Base-by-base conservation (phyloP, 192 early-diverging fungal species). In the Tieghemiomyces parasiticus region DNA sequence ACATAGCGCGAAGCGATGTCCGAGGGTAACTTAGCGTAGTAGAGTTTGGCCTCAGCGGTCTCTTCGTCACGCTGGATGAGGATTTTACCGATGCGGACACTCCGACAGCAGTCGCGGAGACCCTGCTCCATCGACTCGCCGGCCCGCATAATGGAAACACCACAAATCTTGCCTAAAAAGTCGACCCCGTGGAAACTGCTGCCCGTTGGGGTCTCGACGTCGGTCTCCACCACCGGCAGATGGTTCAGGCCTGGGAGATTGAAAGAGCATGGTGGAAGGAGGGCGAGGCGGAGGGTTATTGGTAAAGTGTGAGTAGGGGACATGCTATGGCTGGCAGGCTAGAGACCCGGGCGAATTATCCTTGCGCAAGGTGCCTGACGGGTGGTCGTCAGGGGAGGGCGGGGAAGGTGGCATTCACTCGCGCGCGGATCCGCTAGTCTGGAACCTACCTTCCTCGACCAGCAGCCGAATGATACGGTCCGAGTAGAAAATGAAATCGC, bases 141-240 rank as follows among this genome's bases (percentile, higher is more conserved):
- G n/a, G 93, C 93, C 28, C 90, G 75, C 91, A 96, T 93, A 58
- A 96, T 96, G 16, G 90, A 91, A 4, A 94, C 88, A 30, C 92
- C 92, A 71, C 92, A 94, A 65, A 94, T 94, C 35, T 86, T 76
- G 59, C 90, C 90, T 62, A 85, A 72, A 61, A 91, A 90, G 29
- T 72, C 80, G 22, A 90, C 81, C 48, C 91, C 91, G 62, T 76
- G 48, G 63, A 78, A 90, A 24, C 81, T 67, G 35, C 71, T 67
- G 28, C 82, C 85, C 49, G 88, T 92, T 3, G 91, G 89, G 0
- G 93, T 96, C 12, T 65, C 70, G 47, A 96, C 82, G 10, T 69
- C 68, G 67, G 87, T 91, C 20, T 83, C 79, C 14, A 87, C 75
- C 22, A 93, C 87, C 2, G 91, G 90, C 44, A 96, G 69, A 65